phyloP scores from a whole-genome alignment of 495 filamentous ascomycete genomes.

The Podospora bellae-mahoneyi region DNA sequence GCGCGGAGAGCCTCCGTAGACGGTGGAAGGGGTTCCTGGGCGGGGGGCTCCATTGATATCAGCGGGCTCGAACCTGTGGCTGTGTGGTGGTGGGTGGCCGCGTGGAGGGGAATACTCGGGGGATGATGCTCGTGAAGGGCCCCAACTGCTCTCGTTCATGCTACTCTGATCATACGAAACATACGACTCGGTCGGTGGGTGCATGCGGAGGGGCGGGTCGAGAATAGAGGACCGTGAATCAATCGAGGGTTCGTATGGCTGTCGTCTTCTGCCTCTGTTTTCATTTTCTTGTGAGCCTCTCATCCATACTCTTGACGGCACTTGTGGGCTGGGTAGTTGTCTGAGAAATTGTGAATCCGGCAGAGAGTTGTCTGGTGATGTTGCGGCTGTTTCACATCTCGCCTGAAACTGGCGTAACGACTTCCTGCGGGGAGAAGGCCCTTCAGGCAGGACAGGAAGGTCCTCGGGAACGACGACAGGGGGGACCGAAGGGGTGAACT shows the following conservation, averaged over 20 bases:
- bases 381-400: constrained; percentile 23
- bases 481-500: neutral
- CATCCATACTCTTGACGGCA: constrained; percentile 15
- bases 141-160: constrained; percentile 59
- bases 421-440: constrained; percentile 42
- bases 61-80: constrained; percentile 72
- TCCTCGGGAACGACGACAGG: constrained; percentile 4
- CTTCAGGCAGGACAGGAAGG: constrained; percentile 45
- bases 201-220: constrained; percentile 44
- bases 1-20: constrained; percentile 79
- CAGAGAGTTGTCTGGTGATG: neutral
- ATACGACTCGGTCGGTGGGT: constrained; percentile 46
- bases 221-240: constrained; percentile 41
- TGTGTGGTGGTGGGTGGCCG: constrained; percentile 61
- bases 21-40: constrained; percentile 83
- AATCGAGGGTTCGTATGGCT: constrained; percentile 50
- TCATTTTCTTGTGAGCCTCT: constrained; percentile 38
- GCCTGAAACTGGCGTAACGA: constrained; percentile 29
- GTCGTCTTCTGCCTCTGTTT: constrained; percentile 36
- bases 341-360: neutral
- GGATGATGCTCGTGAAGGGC: constrained; percentile 53
- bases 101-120: constrained; percentile 52
- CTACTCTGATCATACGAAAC: constrained; percentile 34
- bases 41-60: constrained; percentile 87
- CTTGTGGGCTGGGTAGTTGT: constrained; percentile 1